phyloP scores from a whole-genome alignment of 176 grass and related monocot species.

The Carex parvula region DNA sequence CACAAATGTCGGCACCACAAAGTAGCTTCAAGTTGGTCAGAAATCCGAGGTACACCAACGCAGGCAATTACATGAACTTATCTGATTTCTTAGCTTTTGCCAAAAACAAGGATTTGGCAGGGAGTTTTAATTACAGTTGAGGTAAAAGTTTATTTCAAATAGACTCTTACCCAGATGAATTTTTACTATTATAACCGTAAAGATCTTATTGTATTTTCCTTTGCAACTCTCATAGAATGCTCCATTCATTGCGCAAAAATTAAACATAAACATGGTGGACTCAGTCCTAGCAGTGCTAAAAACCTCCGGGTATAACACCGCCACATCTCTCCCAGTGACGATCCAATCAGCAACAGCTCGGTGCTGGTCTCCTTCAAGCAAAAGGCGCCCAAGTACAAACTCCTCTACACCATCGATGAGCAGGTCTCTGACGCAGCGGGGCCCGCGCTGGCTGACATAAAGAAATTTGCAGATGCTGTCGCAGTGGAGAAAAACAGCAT shows the following conservation, averaged over 20 bases:
- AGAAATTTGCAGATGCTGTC: conserved; percentile 55
- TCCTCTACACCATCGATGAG: conserved; percentile 70
- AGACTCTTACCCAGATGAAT: background rate
- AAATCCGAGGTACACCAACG: conserved; percentile 73
- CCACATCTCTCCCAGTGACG: conserved; percentile 51
- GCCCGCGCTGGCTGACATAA: conserved; percentile 56
- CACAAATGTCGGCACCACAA: conserved; percentile 55
- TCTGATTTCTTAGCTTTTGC: conserved; percentile 75
- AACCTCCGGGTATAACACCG: conserved; percentile 46
- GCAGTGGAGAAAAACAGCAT: conserved; percentile 42
- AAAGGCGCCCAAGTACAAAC: conserved; percentile 45
- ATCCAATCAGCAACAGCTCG: conserved; percentile 79
- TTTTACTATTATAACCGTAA: background rate
- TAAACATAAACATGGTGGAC: conserved; percentile 58
- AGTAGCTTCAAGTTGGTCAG: conserved; percentile 28
- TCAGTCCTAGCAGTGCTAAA: conserved; percentile 46
- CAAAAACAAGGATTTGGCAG: conserved; percentile 63
- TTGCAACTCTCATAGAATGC: conserved; percentile 56
- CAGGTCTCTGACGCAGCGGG: conserved; percentile 39
- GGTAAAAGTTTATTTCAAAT: conserved; percentile 43
- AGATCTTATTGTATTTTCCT: background rate
- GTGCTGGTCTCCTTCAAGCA: conserved; percentile 70
- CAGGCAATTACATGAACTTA: conserved; percentile 70
- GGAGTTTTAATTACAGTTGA: conserved; percentile 83
- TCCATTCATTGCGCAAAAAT: conserved; percentile 51